Conservation (phyloP, 345 rosid genomes). For the Luvunga scandens region DNA sequence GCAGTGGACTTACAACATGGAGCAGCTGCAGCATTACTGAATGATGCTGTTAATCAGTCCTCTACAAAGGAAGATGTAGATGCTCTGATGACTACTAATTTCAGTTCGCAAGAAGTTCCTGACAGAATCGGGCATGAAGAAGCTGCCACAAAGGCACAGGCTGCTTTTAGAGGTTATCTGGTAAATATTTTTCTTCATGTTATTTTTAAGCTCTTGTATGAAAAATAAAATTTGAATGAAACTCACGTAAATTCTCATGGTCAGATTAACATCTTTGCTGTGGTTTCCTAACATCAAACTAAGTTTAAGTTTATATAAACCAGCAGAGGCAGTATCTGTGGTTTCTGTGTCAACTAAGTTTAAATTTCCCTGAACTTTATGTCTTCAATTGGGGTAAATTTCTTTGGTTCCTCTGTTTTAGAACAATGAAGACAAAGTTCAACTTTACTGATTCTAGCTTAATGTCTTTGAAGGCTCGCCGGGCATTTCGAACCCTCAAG, state of each 20-base stretch:
- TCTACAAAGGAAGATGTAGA: slow-evolving; percentile 21
- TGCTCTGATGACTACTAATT: background rate
- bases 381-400: background rate
- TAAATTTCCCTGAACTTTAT: background rate
- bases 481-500: slow-evolving; percentile 51
- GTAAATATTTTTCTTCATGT: slow-evolving; percentile 32
- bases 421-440: background rate
- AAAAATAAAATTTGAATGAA: background rate
- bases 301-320: background rate
- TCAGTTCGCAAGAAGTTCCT: slow-evolving; percentile 37
- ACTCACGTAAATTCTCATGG: background rate
- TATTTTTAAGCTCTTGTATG: background rate
- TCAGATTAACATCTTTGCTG: background rate
- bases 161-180: slow-evolving; percentile 75
- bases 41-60: slow-evolving; percentile 20
- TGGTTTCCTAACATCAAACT: background rate
- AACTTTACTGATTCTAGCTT: slow-evolving; percentile 16
- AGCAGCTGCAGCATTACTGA: slow-evolving; percentile 24
- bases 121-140: slow-evolving; percentile 44
- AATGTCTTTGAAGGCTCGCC: slow-evolving; percentile 51
- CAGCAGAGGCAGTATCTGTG: background rate
- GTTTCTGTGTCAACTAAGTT: background rate
- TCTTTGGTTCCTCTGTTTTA: background rate
- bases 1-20: slow-evolving; percentile 27
- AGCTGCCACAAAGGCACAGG: slow-evolving; percentile 65